phyloP scores from a whole-genome alignment of 192 early-diverging fungal genomes.

The Coemansia sp. region DNA sequence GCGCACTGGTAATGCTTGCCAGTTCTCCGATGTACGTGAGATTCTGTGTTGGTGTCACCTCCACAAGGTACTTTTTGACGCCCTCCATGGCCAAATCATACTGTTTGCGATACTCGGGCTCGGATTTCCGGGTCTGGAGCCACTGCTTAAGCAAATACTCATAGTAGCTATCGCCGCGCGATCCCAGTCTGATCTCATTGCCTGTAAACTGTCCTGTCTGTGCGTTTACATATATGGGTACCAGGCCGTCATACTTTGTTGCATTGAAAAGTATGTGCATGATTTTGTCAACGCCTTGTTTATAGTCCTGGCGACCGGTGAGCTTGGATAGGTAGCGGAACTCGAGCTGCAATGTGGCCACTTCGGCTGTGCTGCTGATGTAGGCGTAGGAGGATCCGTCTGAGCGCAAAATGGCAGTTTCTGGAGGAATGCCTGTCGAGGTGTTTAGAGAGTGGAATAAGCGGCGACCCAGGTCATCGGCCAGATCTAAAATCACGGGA shows the following conservation, averaged over 20 bases:
- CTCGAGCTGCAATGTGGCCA: slow-evolving; percentile 81
- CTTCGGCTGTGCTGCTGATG: slow-evolving; percentile 59
- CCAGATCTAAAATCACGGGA: slow-evolving; percentile 58
- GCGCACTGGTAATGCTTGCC: slow-evolving; percentile 54
- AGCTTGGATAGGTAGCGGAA: slow-evolving; percentile 81
- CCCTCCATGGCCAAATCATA: slow-evolving; percentile 58
- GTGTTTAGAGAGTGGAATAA: slow-evolving; percentile 62
- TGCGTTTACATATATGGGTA: slow-evolving; percentile 62
- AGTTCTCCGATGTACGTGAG: slow-evolving; percentile 33
- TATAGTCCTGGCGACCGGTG: slow-evolving; percentile 70
- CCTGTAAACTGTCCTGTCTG: slow-evolving; percentile 9
- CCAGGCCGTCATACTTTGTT: slow-evolving; percentile 56
- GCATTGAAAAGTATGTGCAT: slow-evolving; percentile 21
- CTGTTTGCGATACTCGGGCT: slow-evolving; percentile 61
- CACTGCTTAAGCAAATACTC: slow-evolving; percentile 93
- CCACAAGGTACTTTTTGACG: slow-evolving; percentile 35
- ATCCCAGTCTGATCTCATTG: slow-evolving; percentile 25
- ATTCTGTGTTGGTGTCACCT: slow-evolving; percentile 13
- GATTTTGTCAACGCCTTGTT: slow-evolving; percentile 64
- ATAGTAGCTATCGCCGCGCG: slow-evolving; percentile 85
- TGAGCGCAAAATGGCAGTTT: slow-evolving; percentile 24
- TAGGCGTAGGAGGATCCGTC: slow-evolving; percentile 11
- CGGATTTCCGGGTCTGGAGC: slow-evolving; percentile 69
- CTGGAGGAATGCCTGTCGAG: slow-evolving; percentile 35
- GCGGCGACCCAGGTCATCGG: slow-evolving; percentile 69